Base-by-base conservation (phyloP, 192 early-diverging fungal genomes). In the Entomortierella chlamydospora region DNA sequence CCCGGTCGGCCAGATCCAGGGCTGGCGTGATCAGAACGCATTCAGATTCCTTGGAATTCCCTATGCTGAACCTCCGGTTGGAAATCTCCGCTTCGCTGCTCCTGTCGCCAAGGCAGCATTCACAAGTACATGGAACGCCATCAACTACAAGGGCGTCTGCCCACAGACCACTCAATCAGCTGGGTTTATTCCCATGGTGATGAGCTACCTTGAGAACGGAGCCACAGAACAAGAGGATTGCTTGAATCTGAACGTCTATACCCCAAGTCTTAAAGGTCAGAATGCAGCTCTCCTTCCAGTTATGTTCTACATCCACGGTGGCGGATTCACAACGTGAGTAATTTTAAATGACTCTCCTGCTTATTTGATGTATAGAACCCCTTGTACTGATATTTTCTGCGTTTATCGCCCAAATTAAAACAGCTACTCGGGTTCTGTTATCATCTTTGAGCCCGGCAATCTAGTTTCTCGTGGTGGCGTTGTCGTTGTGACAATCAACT, bases 401-500 rank as follows among this genome's bases (percentile, higher is more conserved):
- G 53, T 8, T 42, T 55, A 51, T 34, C 15, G 20, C 45, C 15
- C 45, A 47, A 49, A 20, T 42, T 8, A 15, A 22, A 43, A 51
- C 23, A 70, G 69, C 25, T 71, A 68, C 55, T 64, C 69, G 55
- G 69, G 78, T 11, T 71, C 68, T 8, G 57, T 64, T 30, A 67
- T 72, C 34, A 41, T 66, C 52, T 68, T 66, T 29, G 69, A 81
- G 51, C 68, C 63, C 8, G 69, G 69, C 42, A 81, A 81, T 43
- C 13, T 81, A 17, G 78, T 72, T 18, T 81, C 78, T 45, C 64
- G 69, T 23, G 78, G 69, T 0, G 63, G 64, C n/a, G 69, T 81
- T 18, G 78, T 81, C 26, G 57, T 81, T 64, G 78, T 81, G 43
- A 70, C 69, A 18, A 70, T 68, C 51, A 81, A 81, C 59, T 81